These are phyloP conservation scores for Karstenula rhodostoma DNA, from an alignment of 2,329 filamentous ascomycete genomes.

Conservation along the genomic window DNA sequence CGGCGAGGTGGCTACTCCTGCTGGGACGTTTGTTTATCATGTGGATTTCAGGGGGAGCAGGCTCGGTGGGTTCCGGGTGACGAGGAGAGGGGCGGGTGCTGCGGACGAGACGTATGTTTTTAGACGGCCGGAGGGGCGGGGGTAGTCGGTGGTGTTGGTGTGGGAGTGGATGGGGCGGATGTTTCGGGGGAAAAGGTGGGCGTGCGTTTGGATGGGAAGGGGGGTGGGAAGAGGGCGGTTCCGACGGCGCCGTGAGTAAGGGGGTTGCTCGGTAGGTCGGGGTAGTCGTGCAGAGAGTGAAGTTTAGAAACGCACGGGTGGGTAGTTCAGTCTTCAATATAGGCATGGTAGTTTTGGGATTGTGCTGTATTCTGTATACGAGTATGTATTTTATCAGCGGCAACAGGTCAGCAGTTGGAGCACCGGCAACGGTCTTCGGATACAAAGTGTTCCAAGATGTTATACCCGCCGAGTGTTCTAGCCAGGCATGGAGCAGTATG, in stretches of 20 bases:
- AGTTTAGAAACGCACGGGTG: too few relatives aligned
- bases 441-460: too few relatives aligned
- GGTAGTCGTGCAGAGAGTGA: too few relatives aligned
- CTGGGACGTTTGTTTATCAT: neutral
- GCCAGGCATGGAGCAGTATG: too few relatives aligned
- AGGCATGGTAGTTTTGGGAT: too few relatives aligned
- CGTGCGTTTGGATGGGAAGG: neutral
- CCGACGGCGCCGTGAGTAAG: neutral
- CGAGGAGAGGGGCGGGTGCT: neutral
- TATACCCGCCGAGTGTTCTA: too few relatives aligned
- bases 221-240: neutral
- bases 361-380: too few relatives aligned
- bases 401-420: too few relatives aligned
- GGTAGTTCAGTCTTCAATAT: too few relatives aligned
- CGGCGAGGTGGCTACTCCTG: neutral
- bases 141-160: too few relatives aligned
- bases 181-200: neutral
- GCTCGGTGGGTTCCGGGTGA: conserved; percentile 2
- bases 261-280: neutral
- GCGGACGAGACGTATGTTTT: neutral
- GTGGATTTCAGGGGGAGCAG: conserved; percentile 10
- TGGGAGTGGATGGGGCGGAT: neutral
- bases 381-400: too few relatives aligned
- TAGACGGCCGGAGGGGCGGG: neutral
- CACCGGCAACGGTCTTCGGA: too few relatives aligned